Evolutionary conservation across 305 asterid genomes (phyloP).

Genomic region (Petunia hybrid): DNA sequence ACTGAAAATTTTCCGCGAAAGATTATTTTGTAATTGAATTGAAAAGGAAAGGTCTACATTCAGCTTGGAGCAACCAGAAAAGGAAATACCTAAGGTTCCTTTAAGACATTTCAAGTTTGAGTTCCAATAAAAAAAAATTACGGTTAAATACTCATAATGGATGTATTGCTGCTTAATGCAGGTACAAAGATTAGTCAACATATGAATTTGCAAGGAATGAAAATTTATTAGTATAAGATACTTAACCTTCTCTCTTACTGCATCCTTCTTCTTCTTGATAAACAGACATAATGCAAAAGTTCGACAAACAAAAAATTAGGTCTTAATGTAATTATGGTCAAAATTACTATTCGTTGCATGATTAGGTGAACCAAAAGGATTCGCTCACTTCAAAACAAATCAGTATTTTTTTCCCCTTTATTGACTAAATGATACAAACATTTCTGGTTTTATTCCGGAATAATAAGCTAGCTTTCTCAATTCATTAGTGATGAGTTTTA

Average conservation of each 20-base stretch:
- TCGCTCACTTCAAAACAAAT: background rate
- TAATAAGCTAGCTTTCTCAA: conserved; percentile 22
- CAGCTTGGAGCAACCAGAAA: conserved; percentile 6
- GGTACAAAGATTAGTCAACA: background rate
- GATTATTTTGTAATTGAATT: too few species aligned
- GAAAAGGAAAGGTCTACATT: too few species aligned
- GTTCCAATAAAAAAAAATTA: background rate
- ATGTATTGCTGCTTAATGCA: conserved; percentile 12
- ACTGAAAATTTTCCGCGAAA: too few species aligned
- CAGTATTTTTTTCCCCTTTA: conserved; percentile 11
- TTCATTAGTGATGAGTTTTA: background rate
- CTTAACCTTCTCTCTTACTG: background rate
- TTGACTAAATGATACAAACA: conserved; percentile 10
- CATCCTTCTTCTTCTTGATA: background rate
- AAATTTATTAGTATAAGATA: background rate
- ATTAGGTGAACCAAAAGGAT: conserved; percentile 10
- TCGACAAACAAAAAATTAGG: background rate
- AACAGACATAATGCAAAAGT: background rate
- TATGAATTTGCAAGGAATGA: background rate
- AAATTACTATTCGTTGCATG: background rate
- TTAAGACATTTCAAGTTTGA: conserved; percentile 9
- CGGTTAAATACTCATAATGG: background rate
- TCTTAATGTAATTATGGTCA: background rate
- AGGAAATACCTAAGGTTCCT: conserved; percentile 18
- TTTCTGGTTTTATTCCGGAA: background rate